A percentile compares a stretch with the other conserved stretches of the same genome.
Conservation (phyloP, 2,329 filamentous ascomycete genomes). For the Aspergillus ustus region DNA sequence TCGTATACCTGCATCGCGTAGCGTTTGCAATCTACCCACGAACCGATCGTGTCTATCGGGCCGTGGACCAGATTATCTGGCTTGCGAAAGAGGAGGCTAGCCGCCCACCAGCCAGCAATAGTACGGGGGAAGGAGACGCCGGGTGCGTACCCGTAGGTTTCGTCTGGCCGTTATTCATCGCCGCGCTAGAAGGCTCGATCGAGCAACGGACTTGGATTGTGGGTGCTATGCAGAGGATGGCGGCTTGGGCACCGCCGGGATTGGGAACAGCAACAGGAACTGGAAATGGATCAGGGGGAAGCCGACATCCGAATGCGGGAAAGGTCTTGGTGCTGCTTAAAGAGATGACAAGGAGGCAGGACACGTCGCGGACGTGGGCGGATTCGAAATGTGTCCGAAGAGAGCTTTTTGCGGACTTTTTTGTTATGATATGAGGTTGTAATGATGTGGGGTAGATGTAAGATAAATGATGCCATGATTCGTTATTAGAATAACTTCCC, state of each 20-base stretch:
- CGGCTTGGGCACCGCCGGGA: not conserved
- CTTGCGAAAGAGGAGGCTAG: slow-evolving; percentile 36
- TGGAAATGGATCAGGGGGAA: not conserved
- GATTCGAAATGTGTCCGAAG: slow-evolving; percentile 40
- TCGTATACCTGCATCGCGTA: slow-evolving; percentile 43
- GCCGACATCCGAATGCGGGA: slow-evolving; percentile 38
- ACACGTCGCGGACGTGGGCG: slow-evolving; percentile 39
- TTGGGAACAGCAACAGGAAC: not conserved
- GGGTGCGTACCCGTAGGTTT: slow-evolving; percentile 35
- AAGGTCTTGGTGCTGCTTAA: slow-evolving; percentile 37
- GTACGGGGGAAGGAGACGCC: not conserved
- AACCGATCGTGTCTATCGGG: slow-evolving; percentile 41
- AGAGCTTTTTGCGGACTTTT: slow-evolving; percentile 40
- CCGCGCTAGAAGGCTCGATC: slow-evolving; percentile 37
- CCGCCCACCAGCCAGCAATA: slow-evolving; percentile 8
- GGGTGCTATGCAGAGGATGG: slow-evolving; percentile 40
- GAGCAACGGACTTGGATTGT: slow-evolving; percentile 41
- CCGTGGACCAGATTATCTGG: slow-evolving; percentile 42
- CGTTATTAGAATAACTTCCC: not conserved
- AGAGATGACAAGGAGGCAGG: slow-evolving; percentile 42
- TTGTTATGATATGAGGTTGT: slow-evolving; percentile 34
- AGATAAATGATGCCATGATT: not conserved
- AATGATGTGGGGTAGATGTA: not conserved
- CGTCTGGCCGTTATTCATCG: slow-evolving; percentile 42
- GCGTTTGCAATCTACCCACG: slow-evolving; percentile 44